phyloP scores from a whole-genome alignment of 768 basidiomycete species.

The Tylopilus cervinicoccineus region DNA sequence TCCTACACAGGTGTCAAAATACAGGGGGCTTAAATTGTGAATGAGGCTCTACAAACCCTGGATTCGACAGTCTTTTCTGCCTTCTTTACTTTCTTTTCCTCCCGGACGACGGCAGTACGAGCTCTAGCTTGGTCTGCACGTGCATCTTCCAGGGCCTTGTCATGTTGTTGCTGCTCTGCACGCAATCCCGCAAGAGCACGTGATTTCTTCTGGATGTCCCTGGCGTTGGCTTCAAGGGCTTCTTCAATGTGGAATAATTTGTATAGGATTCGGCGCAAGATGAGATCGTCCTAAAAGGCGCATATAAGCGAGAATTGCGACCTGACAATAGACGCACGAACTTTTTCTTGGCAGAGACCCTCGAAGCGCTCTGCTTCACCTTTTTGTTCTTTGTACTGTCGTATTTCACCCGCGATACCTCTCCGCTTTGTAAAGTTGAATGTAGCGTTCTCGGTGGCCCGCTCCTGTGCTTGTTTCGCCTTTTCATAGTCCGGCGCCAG shows the following conservation, averaged over 20 bases:
- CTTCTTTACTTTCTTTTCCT: slow-evolving; percentile 86
- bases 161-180: slow-evolving; percentile 64
- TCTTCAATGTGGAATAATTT: slow-evolving; percentile 88
- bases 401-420: slow-evolving; percentile 92
- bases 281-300: slow-evolving; percentile 63
- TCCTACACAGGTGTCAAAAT: slow-evolving; percentile 46
- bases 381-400: slow-evolving; percentile 97
- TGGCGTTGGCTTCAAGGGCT: slow-evolving; percentile 68
- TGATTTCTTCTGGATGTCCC: slow-evolving; percentile 69
- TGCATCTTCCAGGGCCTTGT: slow-evolving; percentile 67
- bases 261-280: slow-evolving; percentile 79
- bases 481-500: slow-evolving; percentile 85
- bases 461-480: slow-evolving; percentile 81
- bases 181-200: slow-evolving; percentile 65
- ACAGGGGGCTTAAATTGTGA: neutral
- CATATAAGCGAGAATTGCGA: slow-evolving; percentile 2
- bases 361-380: slow-evolving; percentile 89
- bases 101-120: slow-evolving; percentile 69
- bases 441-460: slow-evolving; percentile 91
- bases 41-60: slow-evolving; percentile 49
- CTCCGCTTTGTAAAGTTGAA: slow-evolving; percentile 93
- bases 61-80: slow-evolving; percentile 85
- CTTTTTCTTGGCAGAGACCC: slow-evolving; percentile 66
- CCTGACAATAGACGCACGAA: slow-evolving; percentile 31
- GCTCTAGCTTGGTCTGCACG: slow-evolving; percentile 79